Evolutionary conservation across 169 alveolate species (phyloP).

Genomic region (Eimeria maxima): DNA sequence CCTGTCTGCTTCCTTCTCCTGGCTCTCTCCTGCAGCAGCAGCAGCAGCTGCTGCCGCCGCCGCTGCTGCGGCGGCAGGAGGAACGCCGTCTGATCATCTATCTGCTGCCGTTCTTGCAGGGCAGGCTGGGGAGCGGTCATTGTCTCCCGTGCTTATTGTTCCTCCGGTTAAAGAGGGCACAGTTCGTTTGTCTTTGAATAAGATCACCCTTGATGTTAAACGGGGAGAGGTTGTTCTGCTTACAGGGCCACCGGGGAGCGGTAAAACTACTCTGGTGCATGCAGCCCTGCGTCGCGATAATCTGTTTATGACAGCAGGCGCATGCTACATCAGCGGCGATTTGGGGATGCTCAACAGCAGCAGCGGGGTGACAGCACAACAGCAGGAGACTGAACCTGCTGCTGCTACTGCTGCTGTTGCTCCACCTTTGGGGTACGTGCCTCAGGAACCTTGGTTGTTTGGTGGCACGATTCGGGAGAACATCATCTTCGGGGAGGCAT

Average conservation of each 20-base stretch:
- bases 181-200: not conserved
- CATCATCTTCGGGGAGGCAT: slow-evolving; percentile 89
- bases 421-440: slow-evolving; percentile 87
- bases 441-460: slow-evolving; percentile 91
- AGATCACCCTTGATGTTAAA: not conserved
- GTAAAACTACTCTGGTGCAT: slow-evolving; percentile 90
- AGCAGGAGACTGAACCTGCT: not conserved
- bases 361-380: too few species aligned
- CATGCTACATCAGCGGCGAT: slow-evolving; percentile 13
- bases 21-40: slow-evolving; percentile 47
- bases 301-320: slow-evolving; percentile 35
- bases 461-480: slow-evolving; percentile 91
- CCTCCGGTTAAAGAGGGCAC: too few species aligned
- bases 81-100: too few species aligned
- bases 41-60: slow-evolving; percentile 47
- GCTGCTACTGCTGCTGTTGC: not conserved
- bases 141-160: too few species aligned
- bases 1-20: slow-evolving; percentile 53
- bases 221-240: slow-evolving; percentile 88
- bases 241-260: slow-evolving; percentile 93
- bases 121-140: too few species aligned
- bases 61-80: not conserved
- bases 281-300: slow-evolving; percentile 84
- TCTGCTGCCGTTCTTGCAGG: too few species aligned
- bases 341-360: not conserved